Percentiles rank a stretch among this genome's conserved stretches.
Evolutionary conservation across 108 stramenopile genomes (phyloP).

Genomic region (Cyclotella choctawhatcheeana): DNA sequence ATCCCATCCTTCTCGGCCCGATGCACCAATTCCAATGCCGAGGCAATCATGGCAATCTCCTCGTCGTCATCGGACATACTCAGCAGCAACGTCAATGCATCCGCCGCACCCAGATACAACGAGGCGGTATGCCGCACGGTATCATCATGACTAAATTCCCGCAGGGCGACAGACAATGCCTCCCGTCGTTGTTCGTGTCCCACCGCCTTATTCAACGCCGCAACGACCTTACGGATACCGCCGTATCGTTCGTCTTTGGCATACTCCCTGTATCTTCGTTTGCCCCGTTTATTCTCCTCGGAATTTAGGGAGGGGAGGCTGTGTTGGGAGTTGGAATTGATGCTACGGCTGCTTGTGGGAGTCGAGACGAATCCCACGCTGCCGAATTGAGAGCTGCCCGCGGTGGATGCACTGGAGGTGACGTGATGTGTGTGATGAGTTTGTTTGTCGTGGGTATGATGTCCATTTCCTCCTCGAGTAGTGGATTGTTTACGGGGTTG

Average conservation of each 20-base stretch:
- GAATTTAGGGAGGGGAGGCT: background rate
- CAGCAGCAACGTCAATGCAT: constrained; percentile 64
- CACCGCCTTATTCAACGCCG: constrained; percentile 39
- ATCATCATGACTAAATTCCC: constrained; percentile 73
- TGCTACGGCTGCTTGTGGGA: too few relatives aligned
- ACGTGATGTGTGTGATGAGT: background rate
- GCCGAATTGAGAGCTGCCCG: background rate
- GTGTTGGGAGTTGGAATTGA: background rate
- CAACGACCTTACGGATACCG: background rate
- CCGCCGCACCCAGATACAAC: constrained; percentile 70
- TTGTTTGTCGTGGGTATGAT: background rate
- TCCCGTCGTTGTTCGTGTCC: constrained; percentile 58
- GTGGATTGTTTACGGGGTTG: background rate
- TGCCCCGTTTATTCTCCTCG: background rate
- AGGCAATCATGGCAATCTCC: constrained; percentile 73
- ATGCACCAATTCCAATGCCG: constrained; percentile 83
- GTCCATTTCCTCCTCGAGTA: background rate
- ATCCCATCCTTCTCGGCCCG: constrained; percentile 56
- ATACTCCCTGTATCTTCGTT: background rate
- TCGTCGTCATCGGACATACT: constrained; percentile 65
- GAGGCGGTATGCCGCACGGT: constrained; percentile 69
- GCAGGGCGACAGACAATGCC: constrained; percentile 64
- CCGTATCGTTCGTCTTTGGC: background rate
- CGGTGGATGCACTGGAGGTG: background rate
- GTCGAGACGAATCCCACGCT: background rate